Percentiles rank a stretch among this genome's conserved stretches.
phyloP scores from a whole-genome alignment of 805 yeast genomes.

The Jamesozyma jinghongensis region DNA sequence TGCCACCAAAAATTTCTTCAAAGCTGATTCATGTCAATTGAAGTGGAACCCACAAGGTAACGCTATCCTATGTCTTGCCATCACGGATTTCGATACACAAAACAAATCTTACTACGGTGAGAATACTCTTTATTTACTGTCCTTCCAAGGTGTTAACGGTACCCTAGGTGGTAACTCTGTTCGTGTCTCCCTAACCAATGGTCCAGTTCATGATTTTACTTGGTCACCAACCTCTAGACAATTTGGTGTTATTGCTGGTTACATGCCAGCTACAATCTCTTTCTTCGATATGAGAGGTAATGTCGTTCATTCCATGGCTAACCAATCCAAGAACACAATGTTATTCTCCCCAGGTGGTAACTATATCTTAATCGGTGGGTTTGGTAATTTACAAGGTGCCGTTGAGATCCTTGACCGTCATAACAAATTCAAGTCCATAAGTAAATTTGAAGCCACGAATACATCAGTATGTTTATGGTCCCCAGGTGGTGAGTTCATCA shows the following conservation, averaged over 20 bases:
- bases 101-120: slow-evolving; percentile 96
- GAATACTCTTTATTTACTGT: slow-evolving; percentile 74
- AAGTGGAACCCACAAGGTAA: slow-evolving; percentile 95
- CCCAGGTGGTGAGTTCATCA: slow-evolving; percentile 87
- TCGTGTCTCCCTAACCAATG: slow-evolving; percentile 77
- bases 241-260: slow-evolving; percentile 95
- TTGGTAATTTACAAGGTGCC: slow-evolving; percentile 95
- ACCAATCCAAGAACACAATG: slow-evolving; percentile 82
- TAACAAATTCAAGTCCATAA: slow-evolving; percentile 68
- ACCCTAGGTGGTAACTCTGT: slow-evolving; percentile 89
- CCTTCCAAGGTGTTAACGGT: slow-evolving; percentile 41
- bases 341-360: slow-evolving; percentile 90
- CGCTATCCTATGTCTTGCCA: slow-evolving; percentile 83
- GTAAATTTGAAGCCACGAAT: slow-evolving; percentile 83
- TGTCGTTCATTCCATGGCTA: slow-evolving; percentile 70
- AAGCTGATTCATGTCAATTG: slow-evolving; percentile 87
- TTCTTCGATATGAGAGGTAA: slow-evolving; percentile 94
- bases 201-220: slow-evolving; percentile 94
- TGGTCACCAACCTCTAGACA: slow-evolving; percentile 97
- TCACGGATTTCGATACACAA: slow-evolving; percentile 90
- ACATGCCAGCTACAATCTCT: slow-evolving; percentile 93
- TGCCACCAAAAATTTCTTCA: slow-evolving; percentile 81
- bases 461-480: slow-evolving; percentile 97
- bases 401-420: slow-evolving; percentile 92
- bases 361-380: slow-evolving; percentile 88